Conservation (phyloP, 2,329 filamentous ascomycete species). For the Elsinoe fawcettii region DNA sequence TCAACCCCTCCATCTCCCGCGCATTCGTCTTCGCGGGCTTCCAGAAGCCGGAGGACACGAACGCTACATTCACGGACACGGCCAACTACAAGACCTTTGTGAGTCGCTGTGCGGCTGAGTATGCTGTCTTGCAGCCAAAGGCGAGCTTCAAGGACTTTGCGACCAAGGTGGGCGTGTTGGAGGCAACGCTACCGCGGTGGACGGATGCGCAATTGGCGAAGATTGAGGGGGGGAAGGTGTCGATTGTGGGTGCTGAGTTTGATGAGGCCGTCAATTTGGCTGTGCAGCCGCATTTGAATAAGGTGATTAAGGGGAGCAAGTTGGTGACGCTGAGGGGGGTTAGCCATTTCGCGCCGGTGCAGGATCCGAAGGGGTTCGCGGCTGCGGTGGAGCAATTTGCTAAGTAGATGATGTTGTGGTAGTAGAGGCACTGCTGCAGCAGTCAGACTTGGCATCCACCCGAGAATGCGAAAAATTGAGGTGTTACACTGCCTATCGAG, state of each 20-base stretch:
- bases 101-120: conserved; percentile 32
- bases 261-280: conserved; percentile 36
- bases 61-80: conserved; percentile 30
- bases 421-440: too few relatives aligned
- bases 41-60: conserved; percentile 30
- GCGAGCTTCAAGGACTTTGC: conserved; percentile 34
- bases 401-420: neutral
- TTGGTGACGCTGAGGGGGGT: conserved; percentile 32
- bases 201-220: conserved; percentile 21
- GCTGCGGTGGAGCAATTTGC: conserved; percentile 18
- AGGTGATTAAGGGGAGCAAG: conserved; percentile 33
- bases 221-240: conserved; percentile 26
- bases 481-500: neutral
- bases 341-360: conserved; percentile 39
- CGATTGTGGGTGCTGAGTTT: conserved; percentile 26
- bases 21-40: conserved; percentile 36
- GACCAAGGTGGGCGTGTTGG: conserved; percentile 32
- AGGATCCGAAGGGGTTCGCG: conserved; percentile 30
- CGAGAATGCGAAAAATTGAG: too few relatives aligned
- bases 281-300: conserved; percentile 31
- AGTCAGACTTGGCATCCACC: too few relatives aligned
- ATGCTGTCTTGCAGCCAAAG: conserved; percentile 30
- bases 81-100: conserved; percentile 33
- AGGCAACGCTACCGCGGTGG: conserved; percentile 31
- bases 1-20: conserved; percentile 30